Evolutionary conservation across 2,329 filamentous ascomycete genomes (phyloP), one percentile per base, ranked within the genome.

Genomic region (Epichloe uncinata): DNA sequence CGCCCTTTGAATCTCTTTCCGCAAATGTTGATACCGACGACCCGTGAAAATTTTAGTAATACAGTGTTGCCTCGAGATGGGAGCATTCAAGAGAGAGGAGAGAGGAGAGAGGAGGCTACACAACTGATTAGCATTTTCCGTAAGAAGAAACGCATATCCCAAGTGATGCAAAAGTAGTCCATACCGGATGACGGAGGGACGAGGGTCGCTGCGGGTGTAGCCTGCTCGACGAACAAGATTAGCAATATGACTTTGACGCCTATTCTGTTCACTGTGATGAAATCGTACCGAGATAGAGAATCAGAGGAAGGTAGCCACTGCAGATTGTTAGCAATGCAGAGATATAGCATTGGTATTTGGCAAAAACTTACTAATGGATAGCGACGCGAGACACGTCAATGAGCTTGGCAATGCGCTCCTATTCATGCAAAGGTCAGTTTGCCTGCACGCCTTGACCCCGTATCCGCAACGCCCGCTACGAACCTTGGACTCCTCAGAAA

Each of bases 401-500:
- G 73, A 97, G 79, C 77, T 90, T 91, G 64, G 87, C 84, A 71
- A 98, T 95, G 77, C 93, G 89, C 84, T 98, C 93, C 91, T 96
- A 61, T 4, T 12, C 20, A 16, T 33, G 38, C 13, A 6, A 30
- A 15, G 11, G 12, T 50, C 16, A 47, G 49, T 34, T 35, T 20
- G 13, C 18, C 13, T 11, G 16, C 4, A 26, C 4, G 15, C 6
- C 26, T 30, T 20, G 13, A 40, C 16, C 30, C 16, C n/a, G n/a
- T 15, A 2, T 16, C 46, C 40, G 6, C 20, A 41, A 18, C 4
- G 30, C 16, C 15, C 9, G 11, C 6, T 5, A 43, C 42, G 57
- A 66, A 95, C 91, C 85, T 97, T 97, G 65, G 90, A 89, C 75
- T 98, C 93, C 72, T 98, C 93, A 47, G 93, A 97, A 58, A 97